Base-by-base conservation (phyloP, 2,329 filamentous ascomycete species). In the Teratosphaeria zuluensis region DNA sequence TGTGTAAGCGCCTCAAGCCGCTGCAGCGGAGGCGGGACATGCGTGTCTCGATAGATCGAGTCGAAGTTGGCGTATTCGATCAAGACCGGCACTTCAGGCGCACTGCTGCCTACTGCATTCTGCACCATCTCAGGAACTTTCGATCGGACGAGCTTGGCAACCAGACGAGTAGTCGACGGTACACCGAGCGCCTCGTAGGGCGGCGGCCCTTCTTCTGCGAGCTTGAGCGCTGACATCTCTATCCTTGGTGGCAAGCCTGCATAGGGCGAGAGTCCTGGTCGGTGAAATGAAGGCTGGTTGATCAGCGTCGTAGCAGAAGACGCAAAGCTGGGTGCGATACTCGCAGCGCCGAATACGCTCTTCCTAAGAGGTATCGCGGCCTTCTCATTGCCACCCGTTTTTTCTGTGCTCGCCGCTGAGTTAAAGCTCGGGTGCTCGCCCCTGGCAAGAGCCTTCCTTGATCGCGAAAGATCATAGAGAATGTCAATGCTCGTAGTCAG, bases 401-500 rank as follows among this genome's bases (percentile, higher is more conserved):
- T 24, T 42, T 61, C 32, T 2, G 58, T 60, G 19, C 58, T 56
- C 4, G 57, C 24, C n/a, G 51, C 24, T 7, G 55, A 58, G 33
- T 62, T 62, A 56, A 72, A 71, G 19, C 61, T 68, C 2, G 72
- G 72, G 62, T 73, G 72, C 51, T 72, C 69, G 51, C 71, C 72
- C 11, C 70, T 62, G 28, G 69, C 67, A 12, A 74, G 62, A n/a
- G 77, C 75, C 61, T 79, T 76, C 21, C 87, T 78, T 14, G 86
- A 87, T 55, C 85, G 77, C 0, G 88, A 90, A 14, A 92, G 77
- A 67, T 91, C 87, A 70, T 89, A 91, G 1, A 92, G 79, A 0
- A 86, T 90, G 72, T 92, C 89, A 70, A 92, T 90, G 1, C 87
- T 90, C 5, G 84, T 83, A 16, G 87, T 91, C 63, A 92, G 76